Percentiles rank a stretch among this genome's conserved stretches.
Evolutionary conservation across 2,329 filamentous ascomycete species (phyloP).

Genomic region (Curvularia hawaiiensis): DNA sequence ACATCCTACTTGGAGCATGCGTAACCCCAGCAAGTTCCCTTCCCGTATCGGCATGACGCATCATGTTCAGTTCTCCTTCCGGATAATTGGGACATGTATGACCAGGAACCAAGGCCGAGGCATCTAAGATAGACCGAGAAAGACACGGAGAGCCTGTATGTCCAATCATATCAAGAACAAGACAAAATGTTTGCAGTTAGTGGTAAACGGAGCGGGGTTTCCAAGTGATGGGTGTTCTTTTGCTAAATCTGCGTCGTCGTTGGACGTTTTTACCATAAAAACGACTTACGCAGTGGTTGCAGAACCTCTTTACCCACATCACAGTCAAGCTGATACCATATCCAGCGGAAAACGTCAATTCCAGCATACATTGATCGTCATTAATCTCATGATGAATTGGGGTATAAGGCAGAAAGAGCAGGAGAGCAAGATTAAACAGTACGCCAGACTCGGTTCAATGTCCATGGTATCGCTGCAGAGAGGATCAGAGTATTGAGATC

Average conservation of each 20-base stretch:
- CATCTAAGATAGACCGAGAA: not conserved
- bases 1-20: not conserved
- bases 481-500: not conserved
- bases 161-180: not conserved
- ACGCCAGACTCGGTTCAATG: not conserved
- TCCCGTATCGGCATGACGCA: not conserved
- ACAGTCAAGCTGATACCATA: not conserved
- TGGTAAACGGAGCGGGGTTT: not conserved
- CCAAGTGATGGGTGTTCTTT: not conserved
- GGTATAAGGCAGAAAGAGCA: conserved; percentile 7
- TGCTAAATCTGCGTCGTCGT: not conserved
- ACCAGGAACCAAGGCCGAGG: not conserved
- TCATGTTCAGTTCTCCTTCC: not conserved
- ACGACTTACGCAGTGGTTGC: no score
- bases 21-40: not conserved
- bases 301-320: not conserved
- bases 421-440: not conserved
- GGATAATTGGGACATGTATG: not conserved
- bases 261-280: not conserved
- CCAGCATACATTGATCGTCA: not conserved
- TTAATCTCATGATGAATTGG: not conserved
- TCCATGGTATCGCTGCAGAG: not conserved
- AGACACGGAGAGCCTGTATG: not conserved
- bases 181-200: not conserved
- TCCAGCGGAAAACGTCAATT: not conserved